A percentile compares a stretch with the other conserved stretches of the same genome.
Conservation (phyloP, 2,329 filamentous ascomycete species). For the Neonectria magnoliae region DNA sequence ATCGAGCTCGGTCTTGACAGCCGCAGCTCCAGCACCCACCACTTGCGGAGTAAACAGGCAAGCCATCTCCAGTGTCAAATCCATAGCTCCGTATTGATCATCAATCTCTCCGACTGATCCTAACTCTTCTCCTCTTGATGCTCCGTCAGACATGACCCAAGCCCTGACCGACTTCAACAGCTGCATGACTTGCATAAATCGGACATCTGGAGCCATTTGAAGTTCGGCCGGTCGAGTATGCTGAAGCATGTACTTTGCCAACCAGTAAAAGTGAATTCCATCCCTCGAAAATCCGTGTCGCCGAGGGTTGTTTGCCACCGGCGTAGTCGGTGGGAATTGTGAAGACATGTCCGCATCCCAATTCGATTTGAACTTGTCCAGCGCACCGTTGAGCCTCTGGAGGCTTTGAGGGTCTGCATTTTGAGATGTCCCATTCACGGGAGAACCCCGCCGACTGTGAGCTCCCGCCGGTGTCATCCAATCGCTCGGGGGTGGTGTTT, state of each 20-base stretch:
- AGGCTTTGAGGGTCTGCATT: slow-evolving; percentile 57
- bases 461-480: slow-evolving; percentile 60
- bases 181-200: slow-evolving; percentile 69
- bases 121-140: slow-evolving; percentile 71
- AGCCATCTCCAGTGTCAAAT: slow-evolving; percentile 77
- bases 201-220: slow-evolving; percentile 65
- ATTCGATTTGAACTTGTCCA: slow-evolving; percentile 77
- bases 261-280: slow-evolving; percentile 77
- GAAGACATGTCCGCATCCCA: slow-evolving; percentile 77
- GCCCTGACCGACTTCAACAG: slow-evolving; percentile 68
- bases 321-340: slow-evolving; percentile 68
- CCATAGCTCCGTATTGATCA: slow-evolving; percentile 69
- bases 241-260: slow-evolving; percentile 73
- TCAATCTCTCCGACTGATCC: slow-evolving; percentile 76
- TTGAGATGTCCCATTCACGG: slow-evolving; percentile 51
- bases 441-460: slow-evolving; percentile 58
- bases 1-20: slow-evolving; percentile 54
- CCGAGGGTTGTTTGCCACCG: slow-evolving; percentile 59
- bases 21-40: slow-evolving; percentile 54
- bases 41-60: slow-evolving; percentile 68
- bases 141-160: slow-evolving; percentile 72
- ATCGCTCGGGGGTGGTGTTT: slow-evolving; percentile 68
- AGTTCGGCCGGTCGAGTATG: slow-evolving; percentile 64
- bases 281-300: slow-evolving; percentile 77
- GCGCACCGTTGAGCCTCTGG: slow-evolving; percentile 62